Evolutionary conservation across 805 yeast species (phyloP).

Genomic region (Candida ponderosae): DNA sequence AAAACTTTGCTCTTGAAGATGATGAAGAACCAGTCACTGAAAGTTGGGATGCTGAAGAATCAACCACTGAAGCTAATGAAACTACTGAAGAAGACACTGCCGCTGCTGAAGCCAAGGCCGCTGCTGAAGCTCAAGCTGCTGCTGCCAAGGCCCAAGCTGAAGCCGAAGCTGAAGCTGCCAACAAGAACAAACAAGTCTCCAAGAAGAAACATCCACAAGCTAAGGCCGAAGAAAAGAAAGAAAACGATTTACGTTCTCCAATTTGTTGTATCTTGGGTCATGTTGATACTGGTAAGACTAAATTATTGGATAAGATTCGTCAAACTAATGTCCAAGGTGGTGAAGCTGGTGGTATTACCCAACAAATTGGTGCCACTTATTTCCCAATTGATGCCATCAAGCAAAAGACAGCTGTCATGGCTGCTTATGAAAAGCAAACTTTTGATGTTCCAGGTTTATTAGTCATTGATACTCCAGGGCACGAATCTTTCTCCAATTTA

Average conservation of each 20-base stretch:
- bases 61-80: slow-evolving; percentile 23
- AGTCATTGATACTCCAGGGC: slow-evolving; percentile 98
- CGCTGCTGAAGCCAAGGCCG: slow-evolving; percentile 15
- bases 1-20: slow-evolving; percentile 53
- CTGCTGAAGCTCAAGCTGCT: slow-evolving; percentile 18
- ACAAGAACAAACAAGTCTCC: slow-evolving; percentile 19
- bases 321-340: slow-evolving; percentile 99
- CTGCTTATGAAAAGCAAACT: slow-evolving; percentile 70
- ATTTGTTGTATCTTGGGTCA: slow-evolving; percentile 99
- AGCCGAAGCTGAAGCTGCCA: slow-evolving; percentile 13
- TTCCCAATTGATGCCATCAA: slow-evolving; percentile 95
- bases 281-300: slow-evolving; percentile 99
- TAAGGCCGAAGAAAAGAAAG: slow-evolving; percentile 24
- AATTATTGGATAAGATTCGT: slow-evolving; percentile 91
- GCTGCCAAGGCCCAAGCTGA: slow-evolving; percentile 13
- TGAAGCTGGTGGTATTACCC: slow-evolving; percentile 99
- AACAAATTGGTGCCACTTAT: slow-evolving; percentile 99
- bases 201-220: slow-evolving; percentile 23
- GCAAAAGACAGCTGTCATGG: slow-evolving; percentile 88
- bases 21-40: slow-evolving; percentile 47
- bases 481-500: slow-evolving; percentile 96
- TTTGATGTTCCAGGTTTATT: slow-evolving; percentile 96
- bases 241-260: slow-evolving; percentile 84
- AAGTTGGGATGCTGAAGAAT: slow-evolving; percentile 39
- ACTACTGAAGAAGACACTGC: slow-evolving; percentile 5